phyloP scores from a whole-genome alignment of 2,329 filamentous ascomycete species.

The Xylariaceae sp. region DNA sequence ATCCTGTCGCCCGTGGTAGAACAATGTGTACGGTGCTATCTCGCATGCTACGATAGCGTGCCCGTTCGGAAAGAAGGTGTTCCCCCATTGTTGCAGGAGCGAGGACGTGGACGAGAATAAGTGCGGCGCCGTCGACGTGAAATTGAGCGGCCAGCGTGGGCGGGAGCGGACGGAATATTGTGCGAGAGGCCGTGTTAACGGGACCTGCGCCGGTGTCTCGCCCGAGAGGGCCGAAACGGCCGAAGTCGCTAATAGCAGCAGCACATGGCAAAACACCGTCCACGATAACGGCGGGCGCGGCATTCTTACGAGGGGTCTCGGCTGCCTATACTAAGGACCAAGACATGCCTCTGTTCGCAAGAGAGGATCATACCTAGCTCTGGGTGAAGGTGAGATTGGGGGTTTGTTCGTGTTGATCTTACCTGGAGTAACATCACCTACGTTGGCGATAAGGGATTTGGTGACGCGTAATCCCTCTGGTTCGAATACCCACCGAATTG shows the following conservation, averaged over 20 bases:
- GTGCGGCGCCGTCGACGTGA: constrained; percentile 44
- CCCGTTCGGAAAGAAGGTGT: constrained; percentile 49
- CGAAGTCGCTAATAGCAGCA: background rate
- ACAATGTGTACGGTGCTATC: constrained; percentile 42
- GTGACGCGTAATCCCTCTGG: background rate
- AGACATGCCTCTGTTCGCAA: background rate
- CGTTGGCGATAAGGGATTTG: background rate
- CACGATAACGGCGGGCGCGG: background rate
- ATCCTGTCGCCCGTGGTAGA: constrained; percentile 47
- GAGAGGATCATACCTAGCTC: background rate
- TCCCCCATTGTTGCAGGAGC: constrained; percentile 47
- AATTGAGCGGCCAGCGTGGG: constrained; percentile 36
- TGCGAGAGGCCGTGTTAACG: background rate
- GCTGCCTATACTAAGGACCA: background rate
- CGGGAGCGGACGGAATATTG: background rate
- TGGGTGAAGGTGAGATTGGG: background rate
- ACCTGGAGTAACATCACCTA: too few species aligned
- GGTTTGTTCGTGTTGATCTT: background rate
- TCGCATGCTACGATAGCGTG: constrained; percentile 44
- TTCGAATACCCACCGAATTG: background rate
- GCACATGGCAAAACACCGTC: background rate
- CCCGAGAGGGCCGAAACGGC: background rate
- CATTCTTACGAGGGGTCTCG: background rate
- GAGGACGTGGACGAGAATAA: constrained; percentile 45
- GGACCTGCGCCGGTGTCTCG: background rate